Percentiles rank a stretch among this genome's conserved stretches.
Conservation (phyloP, 148 eudicot species). For the Rhododendron ovatum region DNA sequence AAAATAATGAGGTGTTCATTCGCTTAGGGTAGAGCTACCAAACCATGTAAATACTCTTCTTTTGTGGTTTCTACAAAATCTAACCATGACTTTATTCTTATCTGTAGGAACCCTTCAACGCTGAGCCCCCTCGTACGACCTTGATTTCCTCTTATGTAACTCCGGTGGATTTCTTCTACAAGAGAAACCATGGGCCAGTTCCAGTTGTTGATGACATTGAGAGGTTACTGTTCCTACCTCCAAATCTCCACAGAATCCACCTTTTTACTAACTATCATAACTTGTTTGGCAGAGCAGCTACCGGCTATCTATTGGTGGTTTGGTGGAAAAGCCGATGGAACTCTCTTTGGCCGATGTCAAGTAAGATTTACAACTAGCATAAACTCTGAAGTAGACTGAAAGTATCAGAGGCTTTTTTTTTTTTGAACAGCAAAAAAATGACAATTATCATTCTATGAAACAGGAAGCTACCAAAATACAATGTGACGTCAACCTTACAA, state of each 20-base stretch:
- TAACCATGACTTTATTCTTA: background rate
- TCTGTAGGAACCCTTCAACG: slow-evolving; percentile 81
- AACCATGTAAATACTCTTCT: slow-evolving; percentile 5
- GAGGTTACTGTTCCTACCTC: slow-evolving; percentile 29
- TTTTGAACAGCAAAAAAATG: background rate
- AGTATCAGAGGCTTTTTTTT: background rate
- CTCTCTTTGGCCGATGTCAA: background rate
- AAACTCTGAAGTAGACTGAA: background rate
- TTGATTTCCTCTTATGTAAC: slow-evolving; percentile 82
- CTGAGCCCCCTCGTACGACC: slow-evolving; percentile 76
- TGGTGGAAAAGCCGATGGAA: background rate
- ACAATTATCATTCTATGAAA: slow-evolving; percentile 11
- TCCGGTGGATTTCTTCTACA: slow-evolving; percentile 86
- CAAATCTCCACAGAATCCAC: background rate
- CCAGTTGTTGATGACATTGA: slow-evolving; percentile 79
- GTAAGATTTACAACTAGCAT: background rate
- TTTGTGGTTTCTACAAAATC: background rate
- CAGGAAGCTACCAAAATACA: slow-evolving; percentile 82
- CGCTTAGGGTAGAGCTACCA: too few relatives aligned
- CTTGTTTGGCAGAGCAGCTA: background rate
- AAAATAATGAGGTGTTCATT: background rate
- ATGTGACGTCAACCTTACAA: slow-evolving; percentile 76
- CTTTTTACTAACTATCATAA: background rate
- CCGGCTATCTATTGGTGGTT: background rate
- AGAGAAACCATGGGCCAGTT: slow-evolving; percentile 94